Evolutionary conservation across 345 rosid genomes (phyloP).

Genomic region (Bruguiera sexangula): DNA sequence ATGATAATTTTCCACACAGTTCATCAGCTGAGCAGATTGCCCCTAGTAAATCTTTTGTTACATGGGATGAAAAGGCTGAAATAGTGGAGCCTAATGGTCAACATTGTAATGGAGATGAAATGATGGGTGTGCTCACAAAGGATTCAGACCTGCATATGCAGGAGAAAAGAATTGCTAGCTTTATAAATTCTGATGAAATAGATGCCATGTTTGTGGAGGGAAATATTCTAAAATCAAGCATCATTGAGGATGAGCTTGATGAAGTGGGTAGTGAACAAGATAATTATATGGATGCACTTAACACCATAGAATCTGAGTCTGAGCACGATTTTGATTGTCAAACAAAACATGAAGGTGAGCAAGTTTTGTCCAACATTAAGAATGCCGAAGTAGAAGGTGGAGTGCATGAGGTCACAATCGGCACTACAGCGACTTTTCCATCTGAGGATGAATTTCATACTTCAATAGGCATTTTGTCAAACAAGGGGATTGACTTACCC

Average conservation of each 20-base stretch:
- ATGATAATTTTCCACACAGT: conserved; percentile 9
- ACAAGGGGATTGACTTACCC: background rate
- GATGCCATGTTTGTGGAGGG: conserved; percentile 28
- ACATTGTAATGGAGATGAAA: conserved; percentile 33
- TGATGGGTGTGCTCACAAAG: conserved; percentile 24
- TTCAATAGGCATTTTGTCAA: background rate
- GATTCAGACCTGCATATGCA: conserved; percentile 33
- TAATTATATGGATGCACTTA: conserved; percentile 75
- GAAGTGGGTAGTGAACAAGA: conserved; percentile 81
- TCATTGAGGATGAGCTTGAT: conserved; percentile 29
- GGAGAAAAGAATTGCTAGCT: conserved; percentile 19
- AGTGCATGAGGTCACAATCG: conserved; percentile 9
- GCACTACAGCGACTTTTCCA: conserved; percentile 14
- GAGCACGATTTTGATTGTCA: conserved; percentile 50
- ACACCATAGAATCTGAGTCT: conserved; percentile 77
- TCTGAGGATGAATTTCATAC: background rate
- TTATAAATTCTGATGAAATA: conserved; percentile 26
- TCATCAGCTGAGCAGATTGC: conserved; percentile 40
- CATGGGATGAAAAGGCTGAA: conserved; percentile 85
- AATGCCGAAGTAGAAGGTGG: conserved; percentile 26
- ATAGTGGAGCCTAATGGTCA: conserved; percentile 43
- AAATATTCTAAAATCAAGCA: conserved; percentile 31
- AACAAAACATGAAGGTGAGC: conserved; percentile 44
- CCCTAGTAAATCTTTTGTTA: conserved; percentile 47
- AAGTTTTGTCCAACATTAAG: conserved; percentile 18